Evolutionary conservation across 2,329 filamentous ascomycete species (phyloP).

Genomic region (Aspergillus pseudoterreus): DNA sequence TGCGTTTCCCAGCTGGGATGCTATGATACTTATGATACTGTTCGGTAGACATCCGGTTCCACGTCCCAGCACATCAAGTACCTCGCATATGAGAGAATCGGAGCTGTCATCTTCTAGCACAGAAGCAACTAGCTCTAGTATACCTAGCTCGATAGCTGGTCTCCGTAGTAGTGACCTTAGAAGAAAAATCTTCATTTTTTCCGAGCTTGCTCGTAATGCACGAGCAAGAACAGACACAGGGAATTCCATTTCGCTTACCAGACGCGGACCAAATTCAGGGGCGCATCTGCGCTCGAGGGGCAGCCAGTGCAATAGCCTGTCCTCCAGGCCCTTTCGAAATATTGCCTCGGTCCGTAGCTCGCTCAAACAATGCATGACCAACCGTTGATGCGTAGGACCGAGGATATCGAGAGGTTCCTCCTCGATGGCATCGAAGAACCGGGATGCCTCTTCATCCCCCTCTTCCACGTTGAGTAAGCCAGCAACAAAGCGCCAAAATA

Average conservation of each 20-base stretch:
- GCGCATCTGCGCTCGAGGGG: neutral
- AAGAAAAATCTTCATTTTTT: no score
- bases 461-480: constrained; percentile 31
- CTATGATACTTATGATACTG: no score
- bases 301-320: neutral
- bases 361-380: constrained; percentile 38
- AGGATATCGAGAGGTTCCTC: constrained; percentile 34
- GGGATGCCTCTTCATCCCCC: neutral
- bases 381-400: constrained; percentile 35
- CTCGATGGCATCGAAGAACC: constrained; percentile 32
- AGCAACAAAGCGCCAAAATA: constrained; percentile 43
- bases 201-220: no score
- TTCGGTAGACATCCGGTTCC: no score
- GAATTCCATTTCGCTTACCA: neutral
- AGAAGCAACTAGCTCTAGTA: no score
- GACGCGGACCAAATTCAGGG: no score
- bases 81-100: no score
- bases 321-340: neutral
- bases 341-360: constrained; percentile 17
- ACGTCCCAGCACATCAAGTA: no score
- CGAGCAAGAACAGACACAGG: neutral
- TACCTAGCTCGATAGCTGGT: no score
- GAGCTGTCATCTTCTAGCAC: no score
- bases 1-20: no score
- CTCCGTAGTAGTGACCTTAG: no score